These are phyloP conservation scores for Quercus mongolica DNA, from an alignment of 306 rosid species.

Conservation along the genomic window DNA sequence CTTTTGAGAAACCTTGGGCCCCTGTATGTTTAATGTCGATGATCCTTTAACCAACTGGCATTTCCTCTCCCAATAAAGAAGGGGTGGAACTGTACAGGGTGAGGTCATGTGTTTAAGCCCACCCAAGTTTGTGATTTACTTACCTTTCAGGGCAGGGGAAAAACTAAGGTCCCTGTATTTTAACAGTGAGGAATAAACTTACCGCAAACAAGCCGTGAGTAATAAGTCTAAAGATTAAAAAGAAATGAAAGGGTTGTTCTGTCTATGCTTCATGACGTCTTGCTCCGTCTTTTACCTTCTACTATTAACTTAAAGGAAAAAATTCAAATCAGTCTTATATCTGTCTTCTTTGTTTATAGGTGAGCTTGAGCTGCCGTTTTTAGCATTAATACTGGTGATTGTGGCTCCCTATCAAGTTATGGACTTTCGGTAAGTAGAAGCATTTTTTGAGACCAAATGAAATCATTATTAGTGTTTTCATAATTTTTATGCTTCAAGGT, in stretches of 20 bases:
- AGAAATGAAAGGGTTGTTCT: constrained; percentile 8
- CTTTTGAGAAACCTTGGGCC: neutral
- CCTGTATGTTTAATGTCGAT: neutral
- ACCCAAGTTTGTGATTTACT: too few relatives aligned
- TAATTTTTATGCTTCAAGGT: constrained; percentile 10
- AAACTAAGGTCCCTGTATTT: neutral
- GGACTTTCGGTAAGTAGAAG: constrained; percentile 41
- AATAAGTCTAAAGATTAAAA: neutral
- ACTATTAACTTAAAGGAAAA: neutral
- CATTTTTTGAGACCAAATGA: constrained; percentile 7
- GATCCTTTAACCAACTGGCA: neutral
- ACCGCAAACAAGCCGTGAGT: neutral
- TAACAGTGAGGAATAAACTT: neutral
- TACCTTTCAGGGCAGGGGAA: neutral
- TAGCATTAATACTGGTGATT: constrained; percentile 65
- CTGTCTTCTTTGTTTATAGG: constrained; percentile 39
- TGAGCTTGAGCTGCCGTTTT: constrained; percentile 86
- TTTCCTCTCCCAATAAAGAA: neutral
- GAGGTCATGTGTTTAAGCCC: too few relatives aligned
- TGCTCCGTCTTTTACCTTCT: constrained; percentile 8
- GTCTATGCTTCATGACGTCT: constrained; percentile 3
- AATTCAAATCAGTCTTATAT: neutral
- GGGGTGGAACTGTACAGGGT: neutral
- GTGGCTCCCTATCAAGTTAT: constrained; percentile 72
- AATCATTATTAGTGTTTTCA: neutral